phyloP scores from a whole-genome alignment of 768 basidiomycete genomes.

The Lactarius pseudohatsudake region DNA sequence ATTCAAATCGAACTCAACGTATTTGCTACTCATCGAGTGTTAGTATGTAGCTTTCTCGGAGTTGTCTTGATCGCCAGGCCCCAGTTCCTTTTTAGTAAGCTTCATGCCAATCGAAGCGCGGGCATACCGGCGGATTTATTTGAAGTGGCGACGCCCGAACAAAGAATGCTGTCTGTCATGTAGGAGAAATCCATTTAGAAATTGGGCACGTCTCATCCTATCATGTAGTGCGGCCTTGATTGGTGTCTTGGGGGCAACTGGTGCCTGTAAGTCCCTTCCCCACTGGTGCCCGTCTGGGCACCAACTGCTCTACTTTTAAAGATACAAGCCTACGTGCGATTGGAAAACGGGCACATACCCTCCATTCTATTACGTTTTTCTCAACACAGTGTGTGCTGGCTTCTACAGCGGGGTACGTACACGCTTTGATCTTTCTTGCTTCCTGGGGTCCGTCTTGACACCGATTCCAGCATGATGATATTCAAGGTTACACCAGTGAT shows the following conservation, averaged over 20 bases:
- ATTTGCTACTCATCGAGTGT: neutral
- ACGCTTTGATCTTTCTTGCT: neutral
- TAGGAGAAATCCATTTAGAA: constrained; percentile 22
- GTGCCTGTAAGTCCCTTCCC: constrained; percentile 56
- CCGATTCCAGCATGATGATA: constrained; percentile 43
- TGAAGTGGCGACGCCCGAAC: constrained; percentile 32
- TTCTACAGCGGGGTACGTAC: constrained; percentile 36
- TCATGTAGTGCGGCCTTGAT: constrained; percentile 53
- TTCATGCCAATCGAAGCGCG: neutral
- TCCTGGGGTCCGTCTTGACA: neutral
- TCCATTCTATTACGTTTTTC: constrained; percentile 72
- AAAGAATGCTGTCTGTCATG: constrained; percentile 61
- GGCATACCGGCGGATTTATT: constrained; percentile 3
- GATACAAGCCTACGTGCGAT: constrained; percentile 62
- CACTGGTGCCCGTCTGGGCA: neutral
- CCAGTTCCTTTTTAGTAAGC: constrained; percentile 60
- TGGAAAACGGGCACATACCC: constrained; percentile 70
- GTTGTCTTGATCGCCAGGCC: constrained; percentile 84
- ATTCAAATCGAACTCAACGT: neutral
- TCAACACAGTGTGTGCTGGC: constrained; percentile 53
- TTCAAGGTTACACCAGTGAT: constrained; percentile 44
- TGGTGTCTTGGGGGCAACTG: constrained; percentile 64
- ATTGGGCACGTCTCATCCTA: neutral
- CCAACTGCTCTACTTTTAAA: constrained; percentile 27
- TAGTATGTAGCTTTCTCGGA: constrained; percentile 67